A percentile compares a stretch with the other conserved stretches of the same genome.
Conservation (phyloP, 140 eudicot species). For the Anethum foeniculum region DNA sequence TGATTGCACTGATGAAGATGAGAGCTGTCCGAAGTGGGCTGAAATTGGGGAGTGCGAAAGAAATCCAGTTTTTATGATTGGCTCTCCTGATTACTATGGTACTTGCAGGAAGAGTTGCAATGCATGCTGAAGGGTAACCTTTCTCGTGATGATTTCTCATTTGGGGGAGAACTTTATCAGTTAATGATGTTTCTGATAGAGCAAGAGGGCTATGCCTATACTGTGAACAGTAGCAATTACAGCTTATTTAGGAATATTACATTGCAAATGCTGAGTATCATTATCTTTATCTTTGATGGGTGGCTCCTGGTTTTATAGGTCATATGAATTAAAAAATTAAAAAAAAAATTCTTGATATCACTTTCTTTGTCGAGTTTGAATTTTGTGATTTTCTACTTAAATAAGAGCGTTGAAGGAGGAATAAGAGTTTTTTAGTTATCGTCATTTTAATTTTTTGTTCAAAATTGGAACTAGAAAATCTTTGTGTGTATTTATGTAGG, state of each 20-base stretch:
- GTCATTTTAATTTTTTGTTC: not conserved
- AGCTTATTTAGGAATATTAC: not conserved
- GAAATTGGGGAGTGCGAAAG: constrained; percentile 74
- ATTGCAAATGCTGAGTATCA: not conserved
- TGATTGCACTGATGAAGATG: constrained; percentile 78
- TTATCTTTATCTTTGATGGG: not conserved
- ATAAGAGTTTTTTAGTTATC: not conserved
- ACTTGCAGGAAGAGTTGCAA: constrained; percentile 90
- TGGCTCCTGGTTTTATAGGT: not conserved
- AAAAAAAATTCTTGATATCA: not conserved
- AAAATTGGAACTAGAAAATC: not conserved
- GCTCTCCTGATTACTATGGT: constrained; percentile 83
- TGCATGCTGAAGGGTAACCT: constrained; percentile 36
- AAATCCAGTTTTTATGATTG: constrained; percentile 78
- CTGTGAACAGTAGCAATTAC: not conserved
- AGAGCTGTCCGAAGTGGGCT: constrained; percentile 75
- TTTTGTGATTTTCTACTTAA: not conserved
- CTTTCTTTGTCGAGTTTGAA: not conserved
- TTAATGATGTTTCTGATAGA: not conserved
- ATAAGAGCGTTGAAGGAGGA: not conserved
- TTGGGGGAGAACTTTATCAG: not conserved
- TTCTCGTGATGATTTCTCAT: not conserved
- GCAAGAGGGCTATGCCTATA: not conserved
- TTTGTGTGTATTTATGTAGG: not conserved
- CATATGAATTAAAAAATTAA: not conserved